Evolutionary conservation across 2,329 filamentous ascomycete species (phyloP), one percentile per base, ranked within the genome.

Genomic region (Penicillium sp.): DNA sequence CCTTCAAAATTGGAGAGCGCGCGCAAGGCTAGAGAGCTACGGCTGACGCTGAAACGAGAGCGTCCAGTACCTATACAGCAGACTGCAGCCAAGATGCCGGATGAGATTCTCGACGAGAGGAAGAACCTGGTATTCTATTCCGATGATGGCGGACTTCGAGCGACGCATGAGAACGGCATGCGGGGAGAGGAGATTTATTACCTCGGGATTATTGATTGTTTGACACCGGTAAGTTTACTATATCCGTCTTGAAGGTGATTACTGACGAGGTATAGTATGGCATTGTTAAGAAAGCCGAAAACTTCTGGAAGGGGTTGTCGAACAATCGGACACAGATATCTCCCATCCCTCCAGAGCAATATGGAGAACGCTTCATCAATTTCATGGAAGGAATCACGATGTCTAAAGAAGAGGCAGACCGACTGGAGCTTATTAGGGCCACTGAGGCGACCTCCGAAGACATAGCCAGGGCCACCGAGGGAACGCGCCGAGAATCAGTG

Each of bases 171-270:
- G 72, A 86, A 96, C 72, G 88, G 96, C 61, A 77, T 79, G 16
- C 85, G 89, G 1, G 92, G 88, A 1, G 90, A 97, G 55, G 91
- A 96, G 74, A 91, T 99, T 43, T 99, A 99, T 74, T 99, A 99
- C 70, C 84, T 99, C 7, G 95, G 94, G 35, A 95, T 99, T 65
- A 99, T 99, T 72, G 94, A 99, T 74, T 99, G 94, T 73, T 79
- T 99, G 66, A 99, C 94, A 65, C 91, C 97, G 72, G 91, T 96
- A 82, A 84, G 90, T 83, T 53, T 54, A 33, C 6, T 46, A 24
- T 56, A 16, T 23, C 35, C 51, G 45, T 12, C 11, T 23, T 26
- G 38, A 62, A 58, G 60, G 43, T 24, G 11, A 16, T 14, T 51
- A 20, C 33, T 45, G 35, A 51, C 59, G 57, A 56, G 49, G 57